Base-by-base conservation (phyloP, 306 rosid species). In the Argentina anserina region DNA sequence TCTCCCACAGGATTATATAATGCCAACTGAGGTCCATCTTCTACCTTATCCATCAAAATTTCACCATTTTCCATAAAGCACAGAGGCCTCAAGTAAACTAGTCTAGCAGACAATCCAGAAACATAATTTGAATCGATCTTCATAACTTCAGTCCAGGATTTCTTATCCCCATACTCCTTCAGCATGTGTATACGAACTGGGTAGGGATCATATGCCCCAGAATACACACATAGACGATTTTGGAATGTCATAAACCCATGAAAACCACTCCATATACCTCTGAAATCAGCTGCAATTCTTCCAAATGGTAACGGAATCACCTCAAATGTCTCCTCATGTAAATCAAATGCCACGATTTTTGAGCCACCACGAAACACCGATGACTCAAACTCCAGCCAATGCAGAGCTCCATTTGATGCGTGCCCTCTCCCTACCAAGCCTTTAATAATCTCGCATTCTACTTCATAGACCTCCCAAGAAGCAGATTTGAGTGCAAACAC, bases 61-160 rank as follows among this genome's bases (percentile, higher is more conserved):
- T 36, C 17, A 63, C 43, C 67, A 36, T 8, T 63, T 41, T 63
- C 46, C 13, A 63, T 5, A 63, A 63, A 36, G 45, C 28, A 36
- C 2, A 20, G 12, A 36, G 25, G 28, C 39, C 10, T 20, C 3
- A 63, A 1, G 52, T 46, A 46, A 15, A 17, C 2, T 46, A 46
- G 1, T 15, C 0, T 18, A 46, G 15, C 21, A 46, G 6, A 15
- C 20, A 15, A 45, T 4, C 11, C 20, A 45, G 20, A 7, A 46
- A 4, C 21, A 14, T 1, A 7, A 46, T 46, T 6, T 46, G 52
- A 17, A 17, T 46, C n/a, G 4, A 63, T 1, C 4, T 63, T 23
- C 10, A 63, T 9, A 41, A 63, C n/a, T n/a, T 63, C 23, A 36
- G 43, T n/a, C 67, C 67, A 63, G 21, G 67, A 63, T 36, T 63